phyloP scores from a whole-genome alignment of 441 rosid genomes.

The Cnidoscolus chayamansa region DNA sequence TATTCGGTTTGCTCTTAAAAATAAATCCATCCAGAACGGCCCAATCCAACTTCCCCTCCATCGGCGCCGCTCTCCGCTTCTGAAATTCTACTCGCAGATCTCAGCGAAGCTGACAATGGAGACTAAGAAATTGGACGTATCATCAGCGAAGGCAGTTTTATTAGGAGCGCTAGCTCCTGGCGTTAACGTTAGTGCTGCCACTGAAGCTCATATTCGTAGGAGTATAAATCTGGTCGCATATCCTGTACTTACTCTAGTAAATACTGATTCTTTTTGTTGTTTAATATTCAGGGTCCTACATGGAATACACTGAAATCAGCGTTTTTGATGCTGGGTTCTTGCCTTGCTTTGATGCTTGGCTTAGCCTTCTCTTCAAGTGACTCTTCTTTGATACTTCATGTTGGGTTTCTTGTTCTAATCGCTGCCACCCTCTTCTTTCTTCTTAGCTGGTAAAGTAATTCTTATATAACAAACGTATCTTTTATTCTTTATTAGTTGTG shows the following conservation, averaged over 20 bases:
- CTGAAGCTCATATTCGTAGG: background rate
- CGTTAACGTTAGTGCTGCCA: constrained; percentile 56
- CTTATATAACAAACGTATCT: background rate
- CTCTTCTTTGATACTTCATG: constrained; percentile 61
- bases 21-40: background rate
- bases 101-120: constrained; percentile 29
- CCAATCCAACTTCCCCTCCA: background rate
- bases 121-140: constrained; percentile 33
- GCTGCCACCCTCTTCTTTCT: constrained; percentile 69
- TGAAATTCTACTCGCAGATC: constrained; percentile 7
- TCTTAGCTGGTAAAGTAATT: constrained; percentile 60
- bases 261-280: constrained; percentile 8
- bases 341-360: constrained; percentile 70
- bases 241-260: background rate
- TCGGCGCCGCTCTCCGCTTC: background rate
- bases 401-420: constrained; percentile 64
- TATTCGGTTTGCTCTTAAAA: no score
- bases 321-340: constrained; percentile 65
- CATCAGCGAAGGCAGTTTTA: constrained; percentile 73
- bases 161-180: constrained; percentile 90
- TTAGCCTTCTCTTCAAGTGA: constrained; percentile 80
- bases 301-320: constrained; percentile 73
- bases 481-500: background rate
- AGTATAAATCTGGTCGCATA: background rate
- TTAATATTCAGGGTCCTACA: constrained; percentile 66